Evolutionary conservation across 306 rosid species (phyloP).

Genomic region (Parietaria judaica): DNA sequence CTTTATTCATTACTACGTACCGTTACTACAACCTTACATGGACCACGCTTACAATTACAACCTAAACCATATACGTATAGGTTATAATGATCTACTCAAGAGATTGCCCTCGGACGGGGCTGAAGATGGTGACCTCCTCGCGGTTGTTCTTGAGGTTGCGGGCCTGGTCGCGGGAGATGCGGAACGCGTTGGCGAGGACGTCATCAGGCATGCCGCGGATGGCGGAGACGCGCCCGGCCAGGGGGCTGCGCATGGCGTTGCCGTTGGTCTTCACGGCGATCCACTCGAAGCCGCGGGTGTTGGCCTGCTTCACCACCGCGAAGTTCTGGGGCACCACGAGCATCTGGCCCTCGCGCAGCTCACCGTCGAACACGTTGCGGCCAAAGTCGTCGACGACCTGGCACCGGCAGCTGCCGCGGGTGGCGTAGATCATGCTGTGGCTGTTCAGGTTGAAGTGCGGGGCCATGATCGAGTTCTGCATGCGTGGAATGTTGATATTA

Average conservation of each 20-base stretch:
- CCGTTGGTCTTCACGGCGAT: slow-evolving; percentile 43
- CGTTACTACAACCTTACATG: too few species aligned
- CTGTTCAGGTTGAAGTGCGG: slow-evolving; percentile 57
- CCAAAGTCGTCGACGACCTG: slow-evolving; percentile 46
- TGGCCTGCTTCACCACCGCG: slow-evolving; percentile 29
- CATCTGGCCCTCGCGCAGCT: slow-evolving; percentile 28
- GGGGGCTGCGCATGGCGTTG: slow-evolving; percentile 19
- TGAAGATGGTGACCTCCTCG: slow-evolving; percentile 19
- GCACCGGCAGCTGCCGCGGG: slow-evolving; percentile 36
- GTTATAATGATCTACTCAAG: not conserved
- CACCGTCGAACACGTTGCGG: slow-evolving; percentile 24
- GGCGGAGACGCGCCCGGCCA: slow-evolving; percentile 30
- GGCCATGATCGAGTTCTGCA: slow-evolving; percentile 37
- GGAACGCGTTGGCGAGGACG: slow-evolving; percentile 17
- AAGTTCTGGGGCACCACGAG: slow-evolving; percentile 50
- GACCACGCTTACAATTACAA: too few species aligned
- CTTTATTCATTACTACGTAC: too few species aligned
- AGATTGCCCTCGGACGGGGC: slow-evolving; percentile 21
- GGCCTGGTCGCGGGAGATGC: slow-evolving; percentile 23
- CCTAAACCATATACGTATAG: too few species aligned
- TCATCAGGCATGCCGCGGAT: slow-evolving; percentile 29
- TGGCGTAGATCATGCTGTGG: slow-evolving; percentile 34
- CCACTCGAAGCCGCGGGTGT: slow-evolving; percentile 30
- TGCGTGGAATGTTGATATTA: slow-evolving; percentile 15
- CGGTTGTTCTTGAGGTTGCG: slow-evolving; percentile 32